Evolutionary conservation across 768 basidiomycete genomes (phyloP).

Genomic region (Antrodiella citrinella): DNA sequence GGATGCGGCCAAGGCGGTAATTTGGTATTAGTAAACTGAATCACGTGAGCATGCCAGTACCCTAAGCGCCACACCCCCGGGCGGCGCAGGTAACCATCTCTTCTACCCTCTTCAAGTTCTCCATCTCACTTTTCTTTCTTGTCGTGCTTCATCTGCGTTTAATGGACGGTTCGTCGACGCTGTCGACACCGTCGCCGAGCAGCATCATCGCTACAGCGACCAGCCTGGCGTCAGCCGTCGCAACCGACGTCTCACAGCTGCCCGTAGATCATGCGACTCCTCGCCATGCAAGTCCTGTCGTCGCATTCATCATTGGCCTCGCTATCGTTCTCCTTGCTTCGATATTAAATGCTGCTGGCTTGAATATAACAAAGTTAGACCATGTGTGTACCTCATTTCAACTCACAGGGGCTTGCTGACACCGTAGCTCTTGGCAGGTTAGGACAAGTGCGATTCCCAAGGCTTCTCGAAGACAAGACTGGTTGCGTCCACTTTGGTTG

Average conservation of each 20-base stretch:
- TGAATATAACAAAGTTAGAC: conserved; percentile 92
- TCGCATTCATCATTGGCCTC: conserved; percentile 79
- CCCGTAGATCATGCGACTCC: conserved; percentile 20
- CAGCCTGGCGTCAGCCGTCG: neutral
- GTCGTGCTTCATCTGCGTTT: neutral
- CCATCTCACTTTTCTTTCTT: neutral
- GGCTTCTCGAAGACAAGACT: conserved; percentile 64
- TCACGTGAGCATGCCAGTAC: too few relatives aligned
- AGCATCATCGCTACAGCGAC: conserved; percentile 2
- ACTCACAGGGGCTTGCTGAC: neutral
- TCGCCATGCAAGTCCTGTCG: conserved; percentile 47
- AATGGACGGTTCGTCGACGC: neutral
- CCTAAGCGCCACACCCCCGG: too few relatives aligned
- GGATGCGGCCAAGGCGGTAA: too few relatives aligned
- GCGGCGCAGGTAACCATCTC: neutral
- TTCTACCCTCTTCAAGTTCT: neutral
- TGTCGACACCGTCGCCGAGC: neutral
- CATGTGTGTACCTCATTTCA: conserved; percentile 45
- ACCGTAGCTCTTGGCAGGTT: conserved; percentile 32
- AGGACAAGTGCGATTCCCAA: conserved; percentile 73
- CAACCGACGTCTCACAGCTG: neutral
- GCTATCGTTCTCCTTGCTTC: conserved; percentile 78
- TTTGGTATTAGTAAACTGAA: too few relatives aligned
- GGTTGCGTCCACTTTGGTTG: conserved; percentile 81
- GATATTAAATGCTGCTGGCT: conserved; percentile 84